Evolutionary conservation across 768 basidiomycete species (phyloP).

Genomic region (Pleurotus tuoliensis): DNA sequence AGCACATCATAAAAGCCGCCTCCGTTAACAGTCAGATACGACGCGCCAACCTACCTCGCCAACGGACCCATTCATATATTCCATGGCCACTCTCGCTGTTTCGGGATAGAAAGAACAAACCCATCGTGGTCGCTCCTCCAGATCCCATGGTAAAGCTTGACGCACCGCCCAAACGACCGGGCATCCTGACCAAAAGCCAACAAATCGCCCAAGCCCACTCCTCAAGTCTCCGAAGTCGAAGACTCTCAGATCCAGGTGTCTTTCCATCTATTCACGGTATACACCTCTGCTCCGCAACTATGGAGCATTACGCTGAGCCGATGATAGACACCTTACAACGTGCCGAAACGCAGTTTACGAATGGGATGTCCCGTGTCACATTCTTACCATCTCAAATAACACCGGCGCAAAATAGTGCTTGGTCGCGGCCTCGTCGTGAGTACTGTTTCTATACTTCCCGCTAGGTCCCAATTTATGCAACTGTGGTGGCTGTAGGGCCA

Average conservation of each 20-base stretch:
- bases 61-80: neutral
- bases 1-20: conserved; percentile 40
- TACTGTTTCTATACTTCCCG: no score
- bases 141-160: conserved; percentile 3
- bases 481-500: neutral
- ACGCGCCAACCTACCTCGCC: conserved; percentile 1
- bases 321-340: neutral
- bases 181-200: conserved; percentile 6
- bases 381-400: conserved; percentile 2
- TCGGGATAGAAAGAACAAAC: neutral
- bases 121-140: neutral
- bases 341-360: neutral
- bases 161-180: conserved; percentile 1
- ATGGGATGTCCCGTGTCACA: neutral
- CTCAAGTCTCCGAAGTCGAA: neutral
- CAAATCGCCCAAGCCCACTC: neutral
- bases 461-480: neutral
- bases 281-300: neutral
- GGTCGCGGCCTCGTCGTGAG: neutral
- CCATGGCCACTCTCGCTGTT: conserved; percentile 4
- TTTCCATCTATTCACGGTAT: conserved; percentile 3
- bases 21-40: conserved; percentile 3
- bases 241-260: conserved; percentile 4
- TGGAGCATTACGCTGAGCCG: neutral
- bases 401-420: neutral